These are phyloP conservation scores for Colletotrichum somersetense DNA, from an alignment of 2,329 filamentous ascomycete genomes.

Conservation along the genomic window DNA sequence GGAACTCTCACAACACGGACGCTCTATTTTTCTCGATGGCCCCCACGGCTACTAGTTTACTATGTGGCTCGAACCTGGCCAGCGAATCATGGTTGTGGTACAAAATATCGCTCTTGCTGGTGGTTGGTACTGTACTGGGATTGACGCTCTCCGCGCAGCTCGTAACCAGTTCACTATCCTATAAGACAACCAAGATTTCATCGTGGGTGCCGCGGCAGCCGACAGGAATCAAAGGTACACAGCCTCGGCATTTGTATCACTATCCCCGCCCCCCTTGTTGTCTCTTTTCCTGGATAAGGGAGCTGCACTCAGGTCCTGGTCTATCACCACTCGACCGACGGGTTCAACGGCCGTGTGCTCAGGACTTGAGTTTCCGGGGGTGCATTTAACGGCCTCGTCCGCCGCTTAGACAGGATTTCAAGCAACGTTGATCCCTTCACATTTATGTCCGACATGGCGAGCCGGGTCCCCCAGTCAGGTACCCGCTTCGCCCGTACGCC, in stretches of 20 bases:
- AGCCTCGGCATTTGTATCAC: background rate
- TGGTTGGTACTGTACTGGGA: background rate
- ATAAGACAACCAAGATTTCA: no score
- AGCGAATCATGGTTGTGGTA: background rate
- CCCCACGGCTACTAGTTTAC: slow-evolving; percentile 1
- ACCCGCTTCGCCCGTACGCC: slow-evolving; percentile 22
- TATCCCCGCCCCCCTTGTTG: background rate
- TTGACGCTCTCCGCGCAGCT: background rate
- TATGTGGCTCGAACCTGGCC: no score
- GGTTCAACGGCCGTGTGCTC: background rate
- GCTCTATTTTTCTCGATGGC: background rate
- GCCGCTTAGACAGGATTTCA: background rate
- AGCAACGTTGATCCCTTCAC: slow-evolving; percentile 26
- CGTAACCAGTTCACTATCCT: no score
- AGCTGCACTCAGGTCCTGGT: background rate
- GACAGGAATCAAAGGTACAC: slow-evolving; percentile 6
- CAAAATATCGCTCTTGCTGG: background rate
- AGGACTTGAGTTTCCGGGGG: slow-evolving; percentile 21
- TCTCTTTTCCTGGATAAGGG: background rate
- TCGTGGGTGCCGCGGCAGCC: slow-evolving; percentile 16
- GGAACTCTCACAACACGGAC: background rate
- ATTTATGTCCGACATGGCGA: slow-evolving; percentile 3
- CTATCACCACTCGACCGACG: background rate
- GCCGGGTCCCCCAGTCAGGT: slow-evolving; percentile 1
- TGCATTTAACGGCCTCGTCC: background rate